Evolutionary conservation across 768 basidiomycete genomes (phyloP).

Genomic region (Baorangia bicolor): DNA sequence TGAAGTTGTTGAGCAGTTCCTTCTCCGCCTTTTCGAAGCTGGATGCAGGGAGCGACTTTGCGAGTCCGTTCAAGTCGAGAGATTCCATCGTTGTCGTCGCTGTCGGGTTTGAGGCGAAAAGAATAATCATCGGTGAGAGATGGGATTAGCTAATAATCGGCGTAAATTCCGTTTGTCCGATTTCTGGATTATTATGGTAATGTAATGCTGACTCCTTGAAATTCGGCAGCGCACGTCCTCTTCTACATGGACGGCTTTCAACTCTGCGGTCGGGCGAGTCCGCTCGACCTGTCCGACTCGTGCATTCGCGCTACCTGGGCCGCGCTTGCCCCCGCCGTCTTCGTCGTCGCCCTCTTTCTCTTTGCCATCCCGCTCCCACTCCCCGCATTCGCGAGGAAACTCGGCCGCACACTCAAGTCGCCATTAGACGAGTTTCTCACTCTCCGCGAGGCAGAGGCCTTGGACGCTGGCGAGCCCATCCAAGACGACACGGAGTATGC

Average conservation of each 20-base stretch:
- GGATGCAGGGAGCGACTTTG: slow-evolving; percentile 66
- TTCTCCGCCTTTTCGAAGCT: slow-evolving; percentile 77
- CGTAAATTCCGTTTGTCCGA: slow-evolving; percentile 1
- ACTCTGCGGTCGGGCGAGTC: slow-evolving; percentile 14
- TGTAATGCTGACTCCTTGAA: not conserved
- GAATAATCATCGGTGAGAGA: not conserved
- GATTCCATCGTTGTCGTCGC: slow-evolving; percentile 55
- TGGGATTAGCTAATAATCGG: slow-evolving; percentile 3
- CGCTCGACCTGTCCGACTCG: slow-evolving; percentile 40
- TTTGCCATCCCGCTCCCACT: slow-evolving; percentile 32
- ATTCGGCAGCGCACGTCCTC: not conserved
- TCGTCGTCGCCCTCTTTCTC: slow-evolving; percentile 46
- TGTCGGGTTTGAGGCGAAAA: not conserved
- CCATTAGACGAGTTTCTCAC: slow-evolving; percentile 45
- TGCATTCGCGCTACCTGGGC: slow-evolving; percentile 55
- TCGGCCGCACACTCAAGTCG: slow-evolving; percentile 16
- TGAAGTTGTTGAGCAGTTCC: slow-evolving; percentile 78
- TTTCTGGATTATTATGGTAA: not conserved
- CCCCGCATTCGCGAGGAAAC: slow-evolving; percentile 17
- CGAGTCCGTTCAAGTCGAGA: slow-evolving; percentile 77
- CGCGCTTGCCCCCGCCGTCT: slow-evolving; percentile 45
- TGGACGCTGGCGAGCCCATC: slow-evolving; percentile 26
- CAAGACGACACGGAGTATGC: not conserved
- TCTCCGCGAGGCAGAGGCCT: slow-evolving; percentile 55
- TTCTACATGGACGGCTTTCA: slow-evolving; percentile 9